Percentiles rank a stretch among this genome's conserved stretches.
phyloP scores from a whole-genome alignment of 2,329 filamentous ascomycete species.

The Amauroascus verrucosus region DNA sequence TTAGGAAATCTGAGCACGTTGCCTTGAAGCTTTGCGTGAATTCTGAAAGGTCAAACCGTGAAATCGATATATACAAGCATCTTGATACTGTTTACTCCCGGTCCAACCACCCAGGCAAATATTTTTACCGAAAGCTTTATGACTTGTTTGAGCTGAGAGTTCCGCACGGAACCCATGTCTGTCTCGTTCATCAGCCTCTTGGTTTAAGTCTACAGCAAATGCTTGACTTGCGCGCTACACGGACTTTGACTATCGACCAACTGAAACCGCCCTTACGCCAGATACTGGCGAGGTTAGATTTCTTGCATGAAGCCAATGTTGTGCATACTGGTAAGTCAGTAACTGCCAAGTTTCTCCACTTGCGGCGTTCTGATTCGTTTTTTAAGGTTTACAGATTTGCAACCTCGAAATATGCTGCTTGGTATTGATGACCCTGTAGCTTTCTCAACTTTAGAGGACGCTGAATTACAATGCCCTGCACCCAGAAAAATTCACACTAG shows the following conservation, averaged over 20 bases:
- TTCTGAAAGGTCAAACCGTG: conserved; percentile 7
- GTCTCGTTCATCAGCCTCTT: conserved; percentile 14
- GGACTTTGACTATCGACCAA: conserved; percentile 9
- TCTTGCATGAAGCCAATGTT: conserved; percentile 1
- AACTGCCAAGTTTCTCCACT: neutral
- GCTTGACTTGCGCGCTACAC: conserved; percentile 10
- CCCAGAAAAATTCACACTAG: conserved; percentile 12
- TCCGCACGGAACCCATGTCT: conserved; percentile 11
- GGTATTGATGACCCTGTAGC: conserved; percentile 6
- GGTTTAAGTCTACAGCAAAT: conserved; percentile 13
- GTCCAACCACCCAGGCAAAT: conserved; percentile 10
- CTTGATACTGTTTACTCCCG: neutral
- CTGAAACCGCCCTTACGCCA: conserved; percentile 13
- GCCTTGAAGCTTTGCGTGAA: neutral
- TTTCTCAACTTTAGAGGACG: conserved; percentile 13
- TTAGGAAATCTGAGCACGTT: neutral
- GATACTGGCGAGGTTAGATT: conserved; percentile 6
- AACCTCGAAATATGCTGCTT: conserved; percentile 14
- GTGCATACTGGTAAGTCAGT: conserved; percentile 11
- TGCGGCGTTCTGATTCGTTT: neutral
- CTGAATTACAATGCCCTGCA: conserved; percentile 11
- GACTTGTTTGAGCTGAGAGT: conserved; percentile 14
- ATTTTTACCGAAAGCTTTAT: conserved; percentile 12
- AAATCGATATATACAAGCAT: conserved; percentile 11
- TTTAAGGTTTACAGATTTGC: conserved; percentile 6